Percentiles rank a stretch among this genome's conserved stretches.
phyloP scores from a whole-genome alignment of 2,329 filamentous ascomycete genomes.

The Curvularia lunata region DNA sequence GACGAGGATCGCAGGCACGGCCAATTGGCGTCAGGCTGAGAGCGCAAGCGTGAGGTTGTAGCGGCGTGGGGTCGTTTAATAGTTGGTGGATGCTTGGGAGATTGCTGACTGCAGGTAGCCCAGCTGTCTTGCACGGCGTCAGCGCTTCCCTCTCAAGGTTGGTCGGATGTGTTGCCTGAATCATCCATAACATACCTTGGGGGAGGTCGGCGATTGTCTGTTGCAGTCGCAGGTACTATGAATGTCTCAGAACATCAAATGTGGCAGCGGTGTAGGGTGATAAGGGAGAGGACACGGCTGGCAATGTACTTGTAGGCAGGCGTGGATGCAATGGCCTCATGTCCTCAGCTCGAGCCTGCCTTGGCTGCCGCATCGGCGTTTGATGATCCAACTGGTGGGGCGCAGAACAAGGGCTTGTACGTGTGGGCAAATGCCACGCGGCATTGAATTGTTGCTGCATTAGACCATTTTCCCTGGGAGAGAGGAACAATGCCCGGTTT shows the following conservation, averaged over 20 bases:
- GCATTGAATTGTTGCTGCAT: slow-evolving; percentile 11
- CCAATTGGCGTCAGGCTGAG: neutral
- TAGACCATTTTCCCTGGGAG: neutral
- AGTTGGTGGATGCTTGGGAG: slow-evolving; percentile 1
- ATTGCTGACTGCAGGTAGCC: slow-evolving; percentile 12
- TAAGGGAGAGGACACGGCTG: slow-evolving; percentile 24
- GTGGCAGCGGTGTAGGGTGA: slow-evolving; percentile 6
- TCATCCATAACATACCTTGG: neutral
- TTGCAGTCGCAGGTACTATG: neutral
- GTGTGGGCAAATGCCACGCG: slow-evolving; percentile 10
- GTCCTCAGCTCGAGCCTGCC: slow-evolving; percentile 22
- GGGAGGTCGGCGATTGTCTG: neutral
- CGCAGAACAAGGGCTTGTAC: slow-evolving; percentile 5
- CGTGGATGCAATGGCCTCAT: slow-evolving; percentile 22
- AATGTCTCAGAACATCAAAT: neutral
- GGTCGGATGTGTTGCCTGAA: neutral
- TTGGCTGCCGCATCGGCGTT: slow-evolving; percentile 35
- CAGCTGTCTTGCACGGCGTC: slow-evolving; percentile 26
- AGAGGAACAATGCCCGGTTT: slow-evolving; percentile 9
- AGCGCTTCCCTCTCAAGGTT: slow-evolving; percentile 3
- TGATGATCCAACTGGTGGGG: slow-evolving; percentile 28
- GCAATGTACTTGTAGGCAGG: slow-evolving; percentile 15
- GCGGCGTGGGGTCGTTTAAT: slow-evolving; percentile 2
- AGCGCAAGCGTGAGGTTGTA: neutral
- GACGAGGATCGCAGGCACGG: neutral